phyloP scores from a whole-genome alignment of 805 yeast species.

The Wickerhamomyces ciferrii region DNA sequence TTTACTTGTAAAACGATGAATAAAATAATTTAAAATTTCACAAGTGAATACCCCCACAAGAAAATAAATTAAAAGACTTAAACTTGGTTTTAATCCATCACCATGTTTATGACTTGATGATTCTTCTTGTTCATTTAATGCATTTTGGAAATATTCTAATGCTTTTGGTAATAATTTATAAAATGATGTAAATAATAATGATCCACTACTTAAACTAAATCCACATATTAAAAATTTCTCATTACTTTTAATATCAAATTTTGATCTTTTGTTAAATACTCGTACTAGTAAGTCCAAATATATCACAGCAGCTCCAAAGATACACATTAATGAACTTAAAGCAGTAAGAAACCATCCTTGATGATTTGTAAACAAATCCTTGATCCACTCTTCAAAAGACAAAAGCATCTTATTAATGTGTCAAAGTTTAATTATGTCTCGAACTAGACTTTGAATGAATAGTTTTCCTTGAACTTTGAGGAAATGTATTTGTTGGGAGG shows the following conservation, averaged over 20 bases:
- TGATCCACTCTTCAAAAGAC: neutral
- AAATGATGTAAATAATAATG: constrained; percentile 73
- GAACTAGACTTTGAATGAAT: neutral
- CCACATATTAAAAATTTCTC: constrained; percentile 67
- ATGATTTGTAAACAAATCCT: constrained; percentile 5
- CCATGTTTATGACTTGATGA: constrained; percentile 3
- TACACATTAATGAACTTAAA: constrained; percentile 65
- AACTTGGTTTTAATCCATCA: constrained; percentile 23
- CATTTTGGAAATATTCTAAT: constrained; percentile 33
- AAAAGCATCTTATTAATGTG: neutral
- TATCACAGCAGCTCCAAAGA: constrained; percentile 66
- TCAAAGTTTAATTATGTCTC: neutral
- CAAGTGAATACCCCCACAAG: constrained; percentile 61
- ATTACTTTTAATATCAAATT: constrained; percentile 51
- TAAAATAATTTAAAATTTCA: constrained; percentile 49
- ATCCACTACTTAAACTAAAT: constrained; percentile 76
- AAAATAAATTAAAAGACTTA: constrained; percentile 39
- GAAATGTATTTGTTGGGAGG: no score
- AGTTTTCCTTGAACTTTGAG: no score
- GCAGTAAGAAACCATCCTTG: constrained; percentile 63
- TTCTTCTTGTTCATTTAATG: constrained; percentile 13
- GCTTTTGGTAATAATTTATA: constrained; percentile 75
- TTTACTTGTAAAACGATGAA: constrained; percentile 75
- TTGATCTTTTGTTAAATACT: constrained; percentile 35
- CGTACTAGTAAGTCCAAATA: constrained; percentile 52